phyloP scores from a whole-genome alignment of 164 flowering plant species.

The Amborella trichopoda region DNA sequence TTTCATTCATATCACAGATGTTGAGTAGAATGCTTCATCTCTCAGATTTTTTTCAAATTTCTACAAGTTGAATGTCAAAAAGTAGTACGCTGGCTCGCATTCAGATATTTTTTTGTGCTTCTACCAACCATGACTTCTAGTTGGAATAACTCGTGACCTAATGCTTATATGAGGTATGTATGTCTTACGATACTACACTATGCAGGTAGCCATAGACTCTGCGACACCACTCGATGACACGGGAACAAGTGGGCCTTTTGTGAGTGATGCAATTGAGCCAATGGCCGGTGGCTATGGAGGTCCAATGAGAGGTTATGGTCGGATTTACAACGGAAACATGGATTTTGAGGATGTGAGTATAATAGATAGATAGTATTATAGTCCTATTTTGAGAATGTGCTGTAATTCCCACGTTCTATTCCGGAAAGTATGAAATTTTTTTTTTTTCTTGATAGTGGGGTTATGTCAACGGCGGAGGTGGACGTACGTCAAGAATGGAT shows the following conservation, averaged over 20 bases:
- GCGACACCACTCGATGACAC: constrained; percentile 94
- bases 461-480: constrained; percentile 11
- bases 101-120: no score
- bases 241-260: constrained; percentile 43
- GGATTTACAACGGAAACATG: constrained; percentile 76
- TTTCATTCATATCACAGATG: no score
- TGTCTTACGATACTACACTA: no score
- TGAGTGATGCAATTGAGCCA: constrained; percentile 38
- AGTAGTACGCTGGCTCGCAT: no score
- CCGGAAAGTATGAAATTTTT: neutral
- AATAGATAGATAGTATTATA: neutral
- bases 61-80: no score
- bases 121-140: no score
- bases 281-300: constrained; percentile 65
- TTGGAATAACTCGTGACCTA: no score
- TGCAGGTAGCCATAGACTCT: constrained; percentile 92
- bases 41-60: no score
- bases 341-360: constrained; percentile 84
- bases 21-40: no score
- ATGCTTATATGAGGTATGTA: no score
- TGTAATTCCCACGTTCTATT: neutral
- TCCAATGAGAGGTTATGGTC: constrained; percentile 70
- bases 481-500: constrained; percentile 63
- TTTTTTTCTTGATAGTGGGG: constrained; percentile 55
- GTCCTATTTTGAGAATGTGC: neutral